Evolutionary conservation across 208 protist genomes (phyloP).

Genomic region (Trypanosoma cruzi): DNA sequence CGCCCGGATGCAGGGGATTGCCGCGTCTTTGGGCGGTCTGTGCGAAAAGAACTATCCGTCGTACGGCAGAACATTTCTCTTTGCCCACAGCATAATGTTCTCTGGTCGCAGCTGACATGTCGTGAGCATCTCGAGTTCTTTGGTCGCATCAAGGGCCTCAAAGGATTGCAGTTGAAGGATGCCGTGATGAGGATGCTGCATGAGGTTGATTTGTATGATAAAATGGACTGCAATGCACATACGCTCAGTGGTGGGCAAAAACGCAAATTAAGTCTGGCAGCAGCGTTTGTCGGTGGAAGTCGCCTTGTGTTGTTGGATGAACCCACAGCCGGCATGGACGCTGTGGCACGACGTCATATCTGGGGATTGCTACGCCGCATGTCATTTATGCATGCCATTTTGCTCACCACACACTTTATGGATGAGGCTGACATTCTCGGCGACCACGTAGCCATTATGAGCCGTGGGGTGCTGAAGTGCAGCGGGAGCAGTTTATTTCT

Average conservation of each 20-base stretch:
- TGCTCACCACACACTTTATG: slow-evolving; percentile 88
- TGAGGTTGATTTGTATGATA: slow-evolving; percentile 58
- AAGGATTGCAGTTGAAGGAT: slow-evolving; percentile 41
- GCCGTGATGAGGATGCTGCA: slow-evolving; percentile 39
- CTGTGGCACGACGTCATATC: slow-evolving; percentile 30
- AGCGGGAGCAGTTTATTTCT: slow-evolving; percentile 60
- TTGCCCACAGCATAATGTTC: slow-evolving; percentile 90
- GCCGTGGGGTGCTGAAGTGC: slow-evolving; percentile 55
- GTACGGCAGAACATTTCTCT: slow-evolving; percentile 75
- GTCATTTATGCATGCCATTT: slow-evolving; percentile 23
- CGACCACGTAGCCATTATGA: slow-evolving; percentile 95
- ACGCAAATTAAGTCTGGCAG: slow-evolving; percentile 66
- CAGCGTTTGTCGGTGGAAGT: slow-evolving; percentile 81
- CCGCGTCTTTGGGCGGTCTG: slow-evolving; percentile 40
- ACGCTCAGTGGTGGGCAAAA: slow-evolving; percentile 70
- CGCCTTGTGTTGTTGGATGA: slow-evolving; percentile 82
- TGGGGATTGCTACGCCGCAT: slow-evolving; percentile 44
- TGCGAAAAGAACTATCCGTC: slow-evolving; percentile 38
- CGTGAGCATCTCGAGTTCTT: slow-evolving; percentile 82
- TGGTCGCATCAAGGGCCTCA: slow-evolving; percentile 80
- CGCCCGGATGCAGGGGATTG: slow-evolving; percentile 58
- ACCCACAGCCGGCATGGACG: slow-evolving; percentile 59
- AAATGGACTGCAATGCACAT: slow-evolving; percentile 39
- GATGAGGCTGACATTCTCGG: slow-evolving; percentile 95
- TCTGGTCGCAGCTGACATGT: slow-evolving; percentile 73